phyloP scores from a whole-genome alignment of 345 rosid genomes.

The Salix udensis region DNA sequence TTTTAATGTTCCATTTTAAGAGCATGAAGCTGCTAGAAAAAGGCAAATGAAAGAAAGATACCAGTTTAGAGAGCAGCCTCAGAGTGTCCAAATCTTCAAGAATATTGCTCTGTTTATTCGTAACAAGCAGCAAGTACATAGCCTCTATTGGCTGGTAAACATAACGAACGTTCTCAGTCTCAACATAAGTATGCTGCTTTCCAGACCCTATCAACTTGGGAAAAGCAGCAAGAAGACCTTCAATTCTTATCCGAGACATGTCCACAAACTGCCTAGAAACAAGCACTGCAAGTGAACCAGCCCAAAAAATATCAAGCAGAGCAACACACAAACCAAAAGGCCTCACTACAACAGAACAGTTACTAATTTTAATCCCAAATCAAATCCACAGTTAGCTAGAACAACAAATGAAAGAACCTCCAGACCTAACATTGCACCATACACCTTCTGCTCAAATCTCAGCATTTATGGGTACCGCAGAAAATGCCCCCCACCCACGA shows the following conservation, averaged over 20 bases:
- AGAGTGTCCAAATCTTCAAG: conserved; percentile 94
- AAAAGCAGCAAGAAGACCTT: conserved; percentile 99
- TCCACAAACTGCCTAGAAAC: conserved; percentile 96
- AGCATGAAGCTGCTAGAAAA: conserved; percentile 9
- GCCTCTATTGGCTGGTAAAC: conserved; percentile 96
- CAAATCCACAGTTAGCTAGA: neutral
- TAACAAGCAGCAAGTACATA: conserved; percentile 82
- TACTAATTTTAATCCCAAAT: neutral
- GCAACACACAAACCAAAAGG: neutral
- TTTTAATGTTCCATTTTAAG: neutral
- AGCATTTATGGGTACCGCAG: neutral
- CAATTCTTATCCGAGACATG: conserved; percentile 90
- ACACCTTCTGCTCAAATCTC: neutral
- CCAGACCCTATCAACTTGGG: conserved; percentile 96
- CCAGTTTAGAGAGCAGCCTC: conserved; percentile 92
- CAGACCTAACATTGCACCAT: neutral
- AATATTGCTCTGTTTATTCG: conserved; percentile 96
- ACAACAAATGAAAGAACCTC: neutral
- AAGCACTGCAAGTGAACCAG: conserved; percentile 57
- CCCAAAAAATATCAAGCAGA: conserved; percentile 11
- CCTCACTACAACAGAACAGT: neutral
- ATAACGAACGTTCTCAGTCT: conserved; percentile 98
- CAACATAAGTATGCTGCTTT: conserved; percentile 94
- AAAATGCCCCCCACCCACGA: neutral
- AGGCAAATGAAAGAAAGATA: conserved; percentile 36